Conservation (phyloP, 2,329 filamentous ascomycete genomes). For the Ilyonectria sp. region DNA sequence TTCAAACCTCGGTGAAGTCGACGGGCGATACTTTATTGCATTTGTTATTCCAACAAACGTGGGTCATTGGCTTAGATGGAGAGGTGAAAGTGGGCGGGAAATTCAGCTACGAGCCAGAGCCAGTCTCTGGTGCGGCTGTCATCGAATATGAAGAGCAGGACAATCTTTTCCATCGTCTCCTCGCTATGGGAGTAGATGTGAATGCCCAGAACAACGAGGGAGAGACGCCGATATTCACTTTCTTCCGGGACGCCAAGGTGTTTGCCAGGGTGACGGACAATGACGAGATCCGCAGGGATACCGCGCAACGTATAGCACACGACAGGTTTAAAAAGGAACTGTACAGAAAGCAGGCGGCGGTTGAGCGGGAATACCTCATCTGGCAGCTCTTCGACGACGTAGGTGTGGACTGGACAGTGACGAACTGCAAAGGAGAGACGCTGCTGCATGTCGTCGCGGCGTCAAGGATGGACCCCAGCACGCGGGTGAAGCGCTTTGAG, state of each 20-base stretch:
- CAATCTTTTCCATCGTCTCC: neutral
- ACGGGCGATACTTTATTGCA: neutral
- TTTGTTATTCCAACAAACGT: neutral
- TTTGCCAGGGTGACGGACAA: too few species aligned
- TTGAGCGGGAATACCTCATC: too few species aligned
- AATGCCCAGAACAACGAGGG: neutral
- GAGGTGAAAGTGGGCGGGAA: neutral
- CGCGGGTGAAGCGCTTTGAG: neutral
- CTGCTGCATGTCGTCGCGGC: neutral
- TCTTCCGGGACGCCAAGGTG: constrained; percentile 1
- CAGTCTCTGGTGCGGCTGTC: too few species aligned
- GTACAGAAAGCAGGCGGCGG: too few species aligned
- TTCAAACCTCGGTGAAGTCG: too few species aligned
- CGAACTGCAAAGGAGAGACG: neutral
- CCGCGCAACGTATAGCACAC: too few species aligned
- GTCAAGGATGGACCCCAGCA: neutral
- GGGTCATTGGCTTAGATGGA: neutral
- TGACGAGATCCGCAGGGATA: too few species aligned
- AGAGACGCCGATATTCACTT: constrained; percentile 13
- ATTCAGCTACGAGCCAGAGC: too few species aligned
- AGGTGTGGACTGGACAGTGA: neutral
- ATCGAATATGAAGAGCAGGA: neutral
- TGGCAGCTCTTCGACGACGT: neutral
- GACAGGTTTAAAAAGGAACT: too few species aligned
- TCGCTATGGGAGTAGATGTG: neutral